Percentiles rank a stretch among this genome's conserved stretches.
Evolutionary conservation across 495 filamentous ascomycete species (phyloP).

Genomic region (Tuber magnatum): DNA sequence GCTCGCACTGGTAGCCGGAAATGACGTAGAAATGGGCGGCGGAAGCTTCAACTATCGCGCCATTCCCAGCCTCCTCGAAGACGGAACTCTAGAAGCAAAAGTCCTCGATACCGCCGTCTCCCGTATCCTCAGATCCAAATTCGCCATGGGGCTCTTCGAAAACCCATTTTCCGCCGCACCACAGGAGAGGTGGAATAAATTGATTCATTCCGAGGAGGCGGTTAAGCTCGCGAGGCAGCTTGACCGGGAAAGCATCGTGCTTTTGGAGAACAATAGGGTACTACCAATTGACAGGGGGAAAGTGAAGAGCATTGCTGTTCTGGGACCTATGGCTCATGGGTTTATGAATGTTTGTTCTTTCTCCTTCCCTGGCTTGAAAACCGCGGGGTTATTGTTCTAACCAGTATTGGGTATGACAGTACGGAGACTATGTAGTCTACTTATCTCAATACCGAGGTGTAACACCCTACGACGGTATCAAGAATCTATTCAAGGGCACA

Average conservation of each 20-base stretch:
- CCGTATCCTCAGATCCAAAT: constrained; percentile 57
- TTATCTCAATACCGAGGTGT: constrained; percentile 55
- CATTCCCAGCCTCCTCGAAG: constrained; percentile 56
- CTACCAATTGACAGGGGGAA: constrained; percentile 53
- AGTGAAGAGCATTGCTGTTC: constrained; percentile 58
- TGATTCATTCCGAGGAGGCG: constrained; percentile 54
- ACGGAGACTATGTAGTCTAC: constrained; percentile 63
- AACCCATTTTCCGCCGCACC: constrained; percentile 55
- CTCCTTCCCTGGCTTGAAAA: neutral
- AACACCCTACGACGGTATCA: constrained; percentile 61
- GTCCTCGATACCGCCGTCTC: constrained; percentile 59
- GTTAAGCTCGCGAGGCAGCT: constrained; percentile 54
- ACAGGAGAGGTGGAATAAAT: constrained; percentile 47
- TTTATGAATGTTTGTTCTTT: constrained; percentile 56
- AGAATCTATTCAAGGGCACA: constrained; percentile 50
- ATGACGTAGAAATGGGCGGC: constrained; percentile 69
- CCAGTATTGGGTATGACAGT: constrained; percentile 42
- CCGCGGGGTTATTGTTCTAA: too few species aligned
- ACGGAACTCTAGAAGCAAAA: constrained; percentile 51
- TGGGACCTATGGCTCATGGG: constrained; percentile 65
- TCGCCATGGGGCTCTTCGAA: constrained; percentile 61
- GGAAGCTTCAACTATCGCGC: constrained; percentile 61
- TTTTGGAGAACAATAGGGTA: constrained; percentile 59
- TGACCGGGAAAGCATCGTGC: constrained; percentile 61
- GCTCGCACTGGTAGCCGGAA: constrained; percentile 57